phyloP scores from a whole-genome alignment of 306 rosid species.

The Rubus parviflorus region DNA sequence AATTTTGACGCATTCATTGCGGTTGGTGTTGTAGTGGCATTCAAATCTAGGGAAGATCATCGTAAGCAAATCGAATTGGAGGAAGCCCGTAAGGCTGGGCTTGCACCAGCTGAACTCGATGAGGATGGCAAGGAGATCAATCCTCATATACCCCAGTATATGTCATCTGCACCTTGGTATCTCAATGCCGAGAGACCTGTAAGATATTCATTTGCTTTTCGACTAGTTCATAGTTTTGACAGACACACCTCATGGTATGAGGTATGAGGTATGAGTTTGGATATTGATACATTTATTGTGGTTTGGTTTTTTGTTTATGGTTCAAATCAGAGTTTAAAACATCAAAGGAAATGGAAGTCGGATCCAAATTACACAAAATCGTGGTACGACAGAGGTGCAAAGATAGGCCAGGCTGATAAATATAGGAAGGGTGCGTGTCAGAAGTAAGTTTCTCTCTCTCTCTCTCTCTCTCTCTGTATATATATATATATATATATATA shows the following conservation, averaged over 20 bases:
- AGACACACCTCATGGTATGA: background rate
- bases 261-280: background rate
- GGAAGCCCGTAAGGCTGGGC: constrained; percentile 71
- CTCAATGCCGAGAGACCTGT: constrained; percentile 68
- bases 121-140: constrained; percentile 74
- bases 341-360: constrained; percentile 74
- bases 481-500: background rate
- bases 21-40: constrained; percentile 48
- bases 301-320: background rate
- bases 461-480: constrained; percentile 2
- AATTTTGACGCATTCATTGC: background rate
- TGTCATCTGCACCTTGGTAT: constrained; percentile 84
- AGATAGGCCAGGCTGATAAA: constrained; percentile 52
- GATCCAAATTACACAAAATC: constrained; percentile 69
- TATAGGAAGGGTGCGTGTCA: constrained; percentile 71
- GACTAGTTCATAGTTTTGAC: background rate
- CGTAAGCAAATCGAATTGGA: constrained; percentile 68
- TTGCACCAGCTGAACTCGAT: constrained; percentile 75
- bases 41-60: constrained; percentile 71
- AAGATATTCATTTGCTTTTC: constrained; percentile 18
- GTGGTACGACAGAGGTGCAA: constrained; percentile 72
- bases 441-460: constrained; percentile 40
- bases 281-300: constrained; percentile 11
- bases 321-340: constrained; percentile 53
- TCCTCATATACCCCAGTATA: constrained; percentile 73